A percentile compares a stretch with the other conserved stretches of the same genome.
phyloP scores from a whole-genome alignment of 768 basidiomycete genomes.

The Mycena vitilis region DNA sequence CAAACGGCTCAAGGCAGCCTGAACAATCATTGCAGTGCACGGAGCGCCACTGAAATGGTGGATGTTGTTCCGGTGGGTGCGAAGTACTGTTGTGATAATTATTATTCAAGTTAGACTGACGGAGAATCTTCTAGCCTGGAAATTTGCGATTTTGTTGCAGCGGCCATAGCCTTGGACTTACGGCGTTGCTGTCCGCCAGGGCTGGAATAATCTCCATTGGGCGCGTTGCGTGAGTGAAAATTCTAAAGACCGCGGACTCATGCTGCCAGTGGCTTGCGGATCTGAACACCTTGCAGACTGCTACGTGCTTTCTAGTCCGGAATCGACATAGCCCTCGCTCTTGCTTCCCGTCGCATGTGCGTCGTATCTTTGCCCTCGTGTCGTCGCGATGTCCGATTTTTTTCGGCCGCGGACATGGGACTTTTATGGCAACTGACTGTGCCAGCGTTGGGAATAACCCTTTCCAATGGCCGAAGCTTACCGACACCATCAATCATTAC shows the following conservation, averaged over 20 bases:
- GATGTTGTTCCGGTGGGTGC: conserved; percentile 1
- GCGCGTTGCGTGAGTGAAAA: conserved; percentile 18
- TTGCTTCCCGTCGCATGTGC: background rate
- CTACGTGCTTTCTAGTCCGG: too few relatives aligned
- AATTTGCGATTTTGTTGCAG: background rate
- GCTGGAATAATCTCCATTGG: conserved; percentile 27
- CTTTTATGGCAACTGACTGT: background rate
- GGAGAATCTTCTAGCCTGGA: conserved; percentile 6
- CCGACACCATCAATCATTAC: conserved; percentile 28
- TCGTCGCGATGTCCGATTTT: background rate
- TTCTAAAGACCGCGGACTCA: conserved; percentile 19
- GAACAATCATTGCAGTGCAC: background rate
- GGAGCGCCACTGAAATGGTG: background rate
- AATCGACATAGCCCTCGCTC: background rate
- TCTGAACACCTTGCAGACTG: background rate
- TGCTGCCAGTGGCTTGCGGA: background rate
- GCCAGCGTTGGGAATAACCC: conserved; percentile 16
- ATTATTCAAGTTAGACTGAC: conserved; percentile 5
- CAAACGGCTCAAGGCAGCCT: background rate
- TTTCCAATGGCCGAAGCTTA: conserved; percentile 20
- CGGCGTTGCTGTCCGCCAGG: conserved; percentile 17
- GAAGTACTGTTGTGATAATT: background rate
- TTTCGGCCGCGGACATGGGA: conserved; percentile 23
- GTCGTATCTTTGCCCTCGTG: background rate
- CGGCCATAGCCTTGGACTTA: conserved; percentile 13